Percentiles rank a stretch among this genome's conserved stretches.
Conservation (phyloP, 108 stramenopile genomes). For the Asterionellopsis glacialis region DNA sequence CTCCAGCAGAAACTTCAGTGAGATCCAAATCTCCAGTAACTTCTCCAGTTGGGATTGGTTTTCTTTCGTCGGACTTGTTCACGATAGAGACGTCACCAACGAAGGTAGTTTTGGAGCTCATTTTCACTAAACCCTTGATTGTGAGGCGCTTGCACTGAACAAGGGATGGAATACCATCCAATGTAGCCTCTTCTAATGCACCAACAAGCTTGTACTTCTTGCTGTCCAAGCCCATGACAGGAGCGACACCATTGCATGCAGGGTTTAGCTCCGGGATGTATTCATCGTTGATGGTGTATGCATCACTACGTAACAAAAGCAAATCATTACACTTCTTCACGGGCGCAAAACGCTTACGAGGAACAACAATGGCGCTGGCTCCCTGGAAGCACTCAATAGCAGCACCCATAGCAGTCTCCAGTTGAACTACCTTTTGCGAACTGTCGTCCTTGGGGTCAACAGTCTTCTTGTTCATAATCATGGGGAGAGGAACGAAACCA, state of each 20-base stretch:
- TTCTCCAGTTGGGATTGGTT: constrained; percentile 78
- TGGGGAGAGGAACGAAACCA: constrained; percentile 96
- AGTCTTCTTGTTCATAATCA: constrained; percentile 98
- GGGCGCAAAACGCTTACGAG: constrained; percentile 96
- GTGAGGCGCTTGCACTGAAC: constrained; percentile 88
- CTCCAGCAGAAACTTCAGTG: constrained; percentile 80
- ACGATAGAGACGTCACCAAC: constrained; percentile 81
- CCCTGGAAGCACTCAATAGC: constrained; percentile 98
- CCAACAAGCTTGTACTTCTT: constrained; percentile 97
- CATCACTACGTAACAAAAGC: constrained; percentile 95
- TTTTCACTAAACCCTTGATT: constrained; percentile 84
- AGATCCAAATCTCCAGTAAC: constrained; percentile 86
- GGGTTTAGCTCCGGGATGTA: constrained; percentile 90
- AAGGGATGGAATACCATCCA: constrained; percentile 88
- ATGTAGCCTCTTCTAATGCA: constrained; percentile 87
- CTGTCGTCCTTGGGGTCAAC: constrained; percentile 97
- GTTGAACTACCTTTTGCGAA: constrained; percentile 90
- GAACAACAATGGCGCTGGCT: constrained; percentile 90
- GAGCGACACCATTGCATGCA: constrained; percentile 77
- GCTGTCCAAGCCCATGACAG: constrained; percentile 85
- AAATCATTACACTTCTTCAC: constrained; percentile 99
- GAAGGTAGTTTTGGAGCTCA: constrained; percentile 83
- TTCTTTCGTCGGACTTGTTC: constrained; percentile 89
- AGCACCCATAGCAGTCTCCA: constrained; percentile 99
- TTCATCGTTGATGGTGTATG: constrained; percentile 84